phyloP scores from a whole-genome alignment of 805 yeast genomes.

The Ogataea naganishii region DNA sequence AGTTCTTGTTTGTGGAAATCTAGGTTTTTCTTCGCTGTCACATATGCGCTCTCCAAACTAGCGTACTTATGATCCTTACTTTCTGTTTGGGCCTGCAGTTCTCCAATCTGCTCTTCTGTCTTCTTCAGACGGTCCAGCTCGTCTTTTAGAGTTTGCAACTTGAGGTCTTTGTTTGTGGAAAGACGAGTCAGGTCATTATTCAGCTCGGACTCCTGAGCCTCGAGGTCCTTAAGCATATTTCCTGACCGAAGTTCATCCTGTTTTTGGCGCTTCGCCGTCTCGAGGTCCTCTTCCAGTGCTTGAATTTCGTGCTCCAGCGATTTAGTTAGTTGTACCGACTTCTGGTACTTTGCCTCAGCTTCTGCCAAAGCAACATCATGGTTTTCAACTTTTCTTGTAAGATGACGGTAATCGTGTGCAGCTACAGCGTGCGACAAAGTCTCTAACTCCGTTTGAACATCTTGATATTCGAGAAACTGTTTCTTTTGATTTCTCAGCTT shows the following conservation, averaged over 20 bases:
- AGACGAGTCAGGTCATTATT: slow-evolving; percentile 62
- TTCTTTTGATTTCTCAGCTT: slow-evolving; percentile 76
- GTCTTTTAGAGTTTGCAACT: slow-evolving; percentile 47
- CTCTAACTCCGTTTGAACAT: slow-evolving; percentile 73
- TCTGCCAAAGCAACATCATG: slow-evolving; percentile 34
- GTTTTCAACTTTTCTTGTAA: slow-evolving; percentile 31
- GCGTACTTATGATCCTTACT: slow-evolving; percentile 29
- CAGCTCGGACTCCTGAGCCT: slow-evolving; percentile 43
- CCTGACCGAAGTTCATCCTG: slow-evolving; percentile 55
- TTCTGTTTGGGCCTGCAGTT: slow-evolving; percentile 24
- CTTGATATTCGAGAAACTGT: slow-evolving; percentile 77
- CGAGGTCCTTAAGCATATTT: slow-evolving; percentile 50
- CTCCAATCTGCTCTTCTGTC: slow-evolving; percentile 25
- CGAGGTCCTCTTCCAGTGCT: slow-evolving; percentile 53
- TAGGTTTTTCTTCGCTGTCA: slow-evolving; percentile 33
- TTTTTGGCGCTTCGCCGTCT: slow-evolving; percentile 39
- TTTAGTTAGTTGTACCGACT: slow-evolving; percentile 34
- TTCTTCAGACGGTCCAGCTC: slow-evolving; percentile 30
- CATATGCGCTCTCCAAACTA: slow-evolving; percentile 36
- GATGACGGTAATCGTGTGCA: slow-evolving; percentile 59
- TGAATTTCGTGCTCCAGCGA: slow-evolving; percentile 45
- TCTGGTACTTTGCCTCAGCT: slow-evolving; percentile 30
- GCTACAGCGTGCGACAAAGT: slow-evolving; percentile 62
- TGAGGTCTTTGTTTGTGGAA: slow-evolving; percentile 53
- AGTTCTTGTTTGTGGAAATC: slow-evolving; percentile 36